Evolutionary conservation across 2,329 filamentous ascomycete genomes (phyloP).

Genomic region (Scorias spongiosa): DNA sequence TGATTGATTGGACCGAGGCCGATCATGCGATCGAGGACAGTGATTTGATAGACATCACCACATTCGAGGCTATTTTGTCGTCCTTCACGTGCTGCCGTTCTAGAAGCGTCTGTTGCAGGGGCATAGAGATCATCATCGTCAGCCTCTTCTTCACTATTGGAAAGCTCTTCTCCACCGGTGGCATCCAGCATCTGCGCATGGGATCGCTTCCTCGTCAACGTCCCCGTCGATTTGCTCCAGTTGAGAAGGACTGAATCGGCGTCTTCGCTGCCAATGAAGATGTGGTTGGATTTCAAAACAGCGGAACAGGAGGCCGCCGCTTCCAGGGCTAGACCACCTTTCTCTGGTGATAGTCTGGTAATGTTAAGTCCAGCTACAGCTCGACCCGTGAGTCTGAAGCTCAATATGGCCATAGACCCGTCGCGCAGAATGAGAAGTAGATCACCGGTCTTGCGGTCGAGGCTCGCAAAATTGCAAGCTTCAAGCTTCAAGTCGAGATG

Average conservation of each 20-base stretch:
- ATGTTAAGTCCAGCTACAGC: conserved; percentile 80
- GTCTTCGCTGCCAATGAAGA: conserved; percentile 79
- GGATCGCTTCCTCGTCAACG: conserved; percentile 47
- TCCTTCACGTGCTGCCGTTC: conserved; percentile 30
- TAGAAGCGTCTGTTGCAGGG: conserved; percentile 35
- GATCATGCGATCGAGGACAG: conserved; percentile 58
- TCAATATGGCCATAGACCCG: conserved; percentile 59
- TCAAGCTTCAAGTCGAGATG: conserved; percentile 68
- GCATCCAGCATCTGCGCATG: conserved; percentile 41
- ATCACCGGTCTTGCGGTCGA: conserved; percentile 66
- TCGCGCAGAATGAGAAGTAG: conserved; percentile 67
- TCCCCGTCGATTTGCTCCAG: conserved; percentile 54
- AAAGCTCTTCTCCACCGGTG: conserved; percentile 33
- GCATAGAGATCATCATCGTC: conserved; percentile 49
- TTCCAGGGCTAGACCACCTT: conserved; percentile 47
- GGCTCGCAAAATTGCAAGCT: conserved; percentile 58
- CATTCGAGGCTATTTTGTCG: conserved; percentile 19
- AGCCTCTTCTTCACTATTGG: conserved; percentile 25
- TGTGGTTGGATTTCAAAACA: conserved; percentile 47
- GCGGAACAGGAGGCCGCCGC: conserved; percentile 54
- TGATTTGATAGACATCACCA: conserved; percentile 48
- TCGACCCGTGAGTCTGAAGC: conserved; percentile 76
- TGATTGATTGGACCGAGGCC: conserved; percentile 70
- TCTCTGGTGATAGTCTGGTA: conserved; percentile 45
- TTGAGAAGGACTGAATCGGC: conserved; percentile 68